A percentile compares a stretch with the other conserved stretches of the same genome.
Conservation (phyloP, 116 monocot species). For the Papilionanthe hybrid region DNA sequence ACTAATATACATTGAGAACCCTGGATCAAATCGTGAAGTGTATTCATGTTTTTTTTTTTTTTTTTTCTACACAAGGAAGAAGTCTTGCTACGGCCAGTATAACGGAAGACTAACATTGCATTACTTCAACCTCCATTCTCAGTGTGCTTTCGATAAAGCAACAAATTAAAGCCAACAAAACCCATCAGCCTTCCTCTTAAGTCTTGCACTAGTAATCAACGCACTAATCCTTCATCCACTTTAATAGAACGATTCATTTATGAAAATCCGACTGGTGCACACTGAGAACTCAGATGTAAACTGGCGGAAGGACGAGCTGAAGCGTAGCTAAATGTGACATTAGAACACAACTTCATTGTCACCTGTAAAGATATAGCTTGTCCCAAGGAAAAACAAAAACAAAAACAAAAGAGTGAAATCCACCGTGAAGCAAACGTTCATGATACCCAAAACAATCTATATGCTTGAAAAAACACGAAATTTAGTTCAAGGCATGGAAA, state of each 20-base stretch:
- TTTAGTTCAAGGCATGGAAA: neutral
- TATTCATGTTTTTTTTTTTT: neutral
- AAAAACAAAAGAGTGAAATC: neutral
- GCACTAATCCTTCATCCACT: neutral
- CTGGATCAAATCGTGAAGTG: neutral
- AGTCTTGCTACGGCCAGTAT: neutral
- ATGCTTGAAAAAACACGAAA: neutral
- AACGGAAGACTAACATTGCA: neutral
- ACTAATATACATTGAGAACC: neutral
- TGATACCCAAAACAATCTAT: neutral
- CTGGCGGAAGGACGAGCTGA: neutral
- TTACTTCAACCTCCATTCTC: neutral
- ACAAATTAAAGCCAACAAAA: neutral
- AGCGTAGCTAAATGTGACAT: neutral
- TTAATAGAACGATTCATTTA: neutral
- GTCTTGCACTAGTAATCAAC: neutral
- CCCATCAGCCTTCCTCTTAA: neutral
- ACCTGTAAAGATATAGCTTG: neutral
- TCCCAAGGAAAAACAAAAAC: neutral
- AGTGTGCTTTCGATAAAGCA: neutral
- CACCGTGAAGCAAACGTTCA: neutral
- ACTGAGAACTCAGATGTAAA: neutral
- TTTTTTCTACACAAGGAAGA: neutral
- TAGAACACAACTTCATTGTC: neutral
- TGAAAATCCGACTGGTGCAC: neutral